Conservation (phyloP, 306 rosid species). For the Abrus precatorius region DNA sequence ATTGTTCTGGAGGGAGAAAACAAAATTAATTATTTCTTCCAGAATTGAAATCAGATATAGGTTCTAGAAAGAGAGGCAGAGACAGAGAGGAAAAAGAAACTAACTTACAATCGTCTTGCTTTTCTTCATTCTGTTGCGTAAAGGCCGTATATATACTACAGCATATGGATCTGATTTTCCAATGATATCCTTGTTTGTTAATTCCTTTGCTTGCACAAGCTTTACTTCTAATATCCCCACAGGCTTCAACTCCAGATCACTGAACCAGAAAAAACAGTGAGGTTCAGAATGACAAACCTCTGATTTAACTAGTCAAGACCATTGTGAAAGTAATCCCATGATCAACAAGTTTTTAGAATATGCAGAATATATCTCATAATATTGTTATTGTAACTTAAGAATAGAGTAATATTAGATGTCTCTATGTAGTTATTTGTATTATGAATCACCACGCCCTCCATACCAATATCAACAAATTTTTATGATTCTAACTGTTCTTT, state of each 20-base stretch:
- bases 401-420: no score
- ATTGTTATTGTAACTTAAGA: neutral
- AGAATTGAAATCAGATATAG: slow-evolving; percentile 38
- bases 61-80: slow-evolving; percentile 6
- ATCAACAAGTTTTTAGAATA: slow-evolving; percentile 14
- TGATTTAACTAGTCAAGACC: slow-evolving; percentile 42
- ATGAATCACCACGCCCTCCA: neutral
- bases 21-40: slow-evolving; percentile 42
- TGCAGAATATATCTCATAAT: neutral
- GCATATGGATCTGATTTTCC: slow-evolving; percentile 99
- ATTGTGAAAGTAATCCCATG: slow-evolving; percentile 38
- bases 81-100: slow-evolving; percentile 22
- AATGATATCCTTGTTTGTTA: slow-evolving; percentile 90
- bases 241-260: slow-evolving; percentile 96
- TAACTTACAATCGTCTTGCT: slow-evolving; percentile 89
- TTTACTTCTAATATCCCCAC: slow-evolving; percentile 93
- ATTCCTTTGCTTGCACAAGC: slow-evolving; percentile 96
- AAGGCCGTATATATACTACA: slow-evolving; percentile 75
- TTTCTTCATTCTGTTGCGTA: slow-evolving; percentile 81
- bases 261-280: slow-evolving; percentile 53
- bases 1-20: slow-evolving; percentile 70
- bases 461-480: neutral
- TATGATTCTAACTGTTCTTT: neutral
- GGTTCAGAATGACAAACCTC: slow-evolving; percentile 34
- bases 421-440: neutral